A percentile compares a stretch with the other conserved stretches of the same genome.
Conservation (phyloP, 1,284 basidiomycete species). For the Heliocybe sulcata region DNA sequence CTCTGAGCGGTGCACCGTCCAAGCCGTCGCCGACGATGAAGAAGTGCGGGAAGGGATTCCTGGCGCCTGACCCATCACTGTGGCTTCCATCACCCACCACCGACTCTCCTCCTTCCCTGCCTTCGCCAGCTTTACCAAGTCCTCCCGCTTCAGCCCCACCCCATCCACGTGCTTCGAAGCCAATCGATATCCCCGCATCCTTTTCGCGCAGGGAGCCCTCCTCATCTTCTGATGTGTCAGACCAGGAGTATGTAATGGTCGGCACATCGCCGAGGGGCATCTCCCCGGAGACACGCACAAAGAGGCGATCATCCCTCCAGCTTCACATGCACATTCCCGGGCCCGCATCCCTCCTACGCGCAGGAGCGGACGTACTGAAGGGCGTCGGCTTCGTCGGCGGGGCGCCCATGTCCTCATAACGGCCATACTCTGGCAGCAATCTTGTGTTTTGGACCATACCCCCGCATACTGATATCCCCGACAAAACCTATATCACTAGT, state of each 20-base stretch:
- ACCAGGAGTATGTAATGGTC: neutral
- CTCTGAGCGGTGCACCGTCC: neutral
- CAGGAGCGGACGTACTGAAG: conserved; percentile 36
- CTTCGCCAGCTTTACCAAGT: neutral
- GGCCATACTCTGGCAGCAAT: neutral
- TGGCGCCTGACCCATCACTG: neutral
- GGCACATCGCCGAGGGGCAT: neutral
- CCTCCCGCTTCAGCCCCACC: neutral
- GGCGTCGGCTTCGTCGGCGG: conserved; percentile 24
- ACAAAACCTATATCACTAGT: too few relatives aligned
- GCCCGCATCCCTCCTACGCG: conserved; percentile 14
- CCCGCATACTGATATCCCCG: neutral
- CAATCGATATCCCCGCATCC: neutral
- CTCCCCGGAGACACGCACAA: neutral
- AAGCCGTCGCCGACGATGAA: neutral
- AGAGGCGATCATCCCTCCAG: neutral
- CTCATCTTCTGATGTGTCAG: neutral
- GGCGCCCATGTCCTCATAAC: neutral
- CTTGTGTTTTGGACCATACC: neutral
- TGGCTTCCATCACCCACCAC: neutral
- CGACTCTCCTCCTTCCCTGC: neutral
- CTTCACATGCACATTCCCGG: conserved; percentile 9
- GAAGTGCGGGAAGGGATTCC: conserved; percentile 1
- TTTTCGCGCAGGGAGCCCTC: neutral
- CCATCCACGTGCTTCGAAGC: neutral